Conservation (phyloP, 2,329 filamentous ascomycete species). For the Calonectria pseudoreteaudii region DNA sequence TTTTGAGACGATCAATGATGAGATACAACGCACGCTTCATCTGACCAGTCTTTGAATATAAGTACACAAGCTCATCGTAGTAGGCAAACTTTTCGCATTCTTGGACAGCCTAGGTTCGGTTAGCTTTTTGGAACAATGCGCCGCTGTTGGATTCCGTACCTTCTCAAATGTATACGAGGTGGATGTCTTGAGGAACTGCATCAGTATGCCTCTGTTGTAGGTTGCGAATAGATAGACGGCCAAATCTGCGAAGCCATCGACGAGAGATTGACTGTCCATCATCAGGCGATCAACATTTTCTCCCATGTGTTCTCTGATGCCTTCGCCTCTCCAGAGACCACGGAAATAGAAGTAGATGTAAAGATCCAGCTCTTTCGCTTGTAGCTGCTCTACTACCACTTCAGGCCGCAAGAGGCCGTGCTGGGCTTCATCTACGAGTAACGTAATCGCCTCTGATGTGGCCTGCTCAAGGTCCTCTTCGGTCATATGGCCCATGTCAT, state of each 20-base stretch:
- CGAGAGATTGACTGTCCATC: conserved; percentile 73
- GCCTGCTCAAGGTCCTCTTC: conserved; percentile 80
- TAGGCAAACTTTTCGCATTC: conserved; percentile 86
- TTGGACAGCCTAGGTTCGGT: conserved; percentile 65
- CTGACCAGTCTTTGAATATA: conserved; percentile 94
- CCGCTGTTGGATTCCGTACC: conserved; percentile 47
- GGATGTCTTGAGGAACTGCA: conserved; percentile 87
- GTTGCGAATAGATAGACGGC: conserved; percentile 88
- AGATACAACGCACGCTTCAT: conserved; percentile 91
- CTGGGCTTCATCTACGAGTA: conserved; percentile 91
- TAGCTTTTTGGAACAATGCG: conserved; percentile 13
- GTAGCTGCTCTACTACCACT: conserved; percentile 82
- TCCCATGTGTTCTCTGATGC: conserved; percentile 64
- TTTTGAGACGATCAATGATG: conserved; percentile 92
- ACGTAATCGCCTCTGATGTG: conserved; percentile 83
- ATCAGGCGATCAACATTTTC: conserved; percentile 68
- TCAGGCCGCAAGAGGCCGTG: conserved; percentile 85
- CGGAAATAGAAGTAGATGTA: conserved; percentile 95
- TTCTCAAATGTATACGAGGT: conserved; percentile 91
- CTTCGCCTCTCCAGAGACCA: conserved; percentile 84
- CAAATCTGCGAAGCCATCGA: conserved; percentile 89
- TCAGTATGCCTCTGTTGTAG: conserved; percentile 83
- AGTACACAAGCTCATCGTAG: conserved; percentile 92
- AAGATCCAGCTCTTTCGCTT: conserved; percentile 72
- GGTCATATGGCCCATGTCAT: conserved; percentile 74